Conservation (phyloP, 1,139 yeast species). For the Meyerozyma guilliermondii region DNA sequence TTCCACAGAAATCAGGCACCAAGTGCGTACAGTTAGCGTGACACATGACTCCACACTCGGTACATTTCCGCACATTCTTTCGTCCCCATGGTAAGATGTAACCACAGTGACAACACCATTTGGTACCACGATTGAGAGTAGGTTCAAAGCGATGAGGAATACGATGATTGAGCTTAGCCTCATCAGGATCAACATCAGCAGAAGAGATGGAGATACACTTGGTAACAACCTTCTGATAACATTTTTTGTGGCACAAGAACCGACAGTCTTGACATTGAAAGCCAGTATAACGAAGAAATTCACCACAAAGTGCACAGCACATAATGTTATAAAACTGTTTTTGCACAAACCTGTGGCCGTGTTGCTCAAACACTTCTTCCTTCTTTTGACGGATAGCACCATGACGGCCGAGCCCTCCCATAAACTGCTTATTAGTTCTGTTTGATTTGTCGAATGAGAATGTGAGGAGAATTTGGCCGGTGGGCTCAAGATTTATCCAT, state of each 20-base stretch:
- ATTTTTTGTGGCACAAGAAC: slow-evolving; percentile 89
- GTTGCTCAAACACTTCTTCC: slow-evolving; percentile 92
- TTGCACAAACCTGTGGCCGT: slow-evolving; percentile 95
- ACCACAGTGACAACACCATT: slow-evolving; percentile 99
- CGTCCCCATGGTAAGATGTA: slow-evolving; percentile 92
- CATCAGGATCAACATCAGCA: slow-evolving; percentile 80
- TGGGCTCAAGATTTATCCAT: slow-evolving; percentile 94
- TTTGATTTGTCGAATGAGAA: slow-evolving; percentile 73
- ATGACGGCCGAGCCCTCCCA: slow-evolving; percentile 89
- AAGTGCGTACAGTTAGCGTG: slow-evolving; percentile 89
- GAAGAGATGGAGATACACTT: slow-evolving; percentile 91
- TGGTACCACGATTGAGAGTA: slow-evolving; percentile 86
- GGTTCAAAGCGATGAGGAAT: slow-evolving; percentile 96
- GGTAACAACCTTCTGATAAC: slow-evolving; percentile 90
- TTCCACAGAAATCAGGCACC: slow-evolving; percentile 97
- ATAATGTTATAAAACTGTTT: slow-evolving; percentile 93
- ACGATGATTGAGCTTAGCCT: slow-evolving; percentile 88
- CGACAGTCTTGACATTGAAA: slow-evolving; percentile 95
- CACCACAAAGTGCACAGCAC: slow-evolving; percentile 97
- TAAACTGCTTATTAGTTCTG: slow-evolving; percentile 46
- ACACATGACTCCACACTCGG: slow-evolving; percentile 93
- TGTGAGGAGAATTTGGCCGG: slow-evolving; percentile 78
- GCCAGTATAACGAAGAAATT: slow-evolving; percentile 88
- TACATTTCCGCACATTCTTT: slow-evolving; percentile 89
- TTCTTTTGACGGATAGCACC: slow-evolving; percentile 96